Evolutionary conservation across 169 alveolate genomes (phyloP).

Genomic region (Cryptosporidium andersoni): DNA sequence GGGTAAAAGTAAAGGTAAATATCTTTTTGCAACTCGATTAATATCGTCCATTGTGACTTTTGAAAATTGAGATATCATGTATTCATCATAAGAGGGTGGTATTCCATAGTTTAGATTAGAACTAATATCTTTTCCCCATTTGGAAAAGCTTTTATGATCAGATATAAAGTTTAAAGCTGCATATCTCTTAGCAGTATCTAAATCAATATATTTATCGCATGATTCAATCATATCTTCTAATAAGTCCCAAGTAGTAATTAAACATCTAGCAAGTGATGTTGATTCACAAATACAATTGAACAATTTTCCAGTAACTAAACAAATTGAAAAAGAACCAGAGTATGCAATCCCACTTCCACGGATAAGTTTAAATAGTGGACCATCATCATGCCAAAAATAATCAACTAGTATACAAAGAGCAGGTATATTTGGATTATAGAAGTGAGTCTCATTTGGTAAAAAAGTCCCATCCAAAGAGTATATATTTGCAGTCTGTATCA

Average conservation of each 20-base stretch:
- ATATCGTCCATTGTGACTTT: constrained; percentile 55
- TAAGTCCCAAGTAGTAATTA: constrained; percentile 58
- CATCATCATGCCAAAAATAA: constrained; percentile 55
- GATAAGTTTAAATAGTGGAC: constrained; percentile 27
- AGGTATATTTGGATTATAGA: constrained; percentile 62
- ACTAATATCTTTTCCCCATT: constrained; percentile 54
- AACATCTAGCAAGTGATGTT: constrained; percentile 45
- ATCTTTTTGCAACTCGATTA: constrained; percentile 39
- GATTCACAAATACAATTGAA: constrained; percentile 61
- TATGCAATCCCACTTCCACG: constrained; percentile 60
- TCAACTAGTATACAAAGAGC: constrained; percentile 37
- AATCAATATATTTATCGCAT: constrained; percentile 17
- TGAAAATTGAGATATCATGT: constrained; percentile 15
- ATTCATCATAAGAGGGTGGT: constrained; percentile 38
- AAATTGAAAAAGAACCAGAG: constrained; percentile 26
- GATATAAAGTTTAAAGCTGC: constrained; percentile 34
- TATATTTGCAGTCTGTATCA: constrained; percentile 36
- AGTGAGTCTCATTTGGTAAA: constrained; percentile 39
- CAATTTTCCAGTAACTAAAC: constrained; percentile 42
- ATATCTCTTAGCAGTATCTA: constrained; percentile 49
- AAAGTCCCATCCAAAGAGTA: constrained; percentile 9
- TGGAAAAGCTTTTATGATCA: constrained; percentile 19
- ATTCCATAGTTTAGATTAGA: constrained; percentile 51
- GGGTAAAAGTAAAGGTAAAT: constrained; percentile 33
- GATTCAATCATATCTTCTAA: constrained; percentile 35